Evolutionary conservation across 1,139 yeast genomes (phyloP), one percentile per base, ranked within the genome.

Genomic region (Keqinozyma sinolaborantium): DNA sequence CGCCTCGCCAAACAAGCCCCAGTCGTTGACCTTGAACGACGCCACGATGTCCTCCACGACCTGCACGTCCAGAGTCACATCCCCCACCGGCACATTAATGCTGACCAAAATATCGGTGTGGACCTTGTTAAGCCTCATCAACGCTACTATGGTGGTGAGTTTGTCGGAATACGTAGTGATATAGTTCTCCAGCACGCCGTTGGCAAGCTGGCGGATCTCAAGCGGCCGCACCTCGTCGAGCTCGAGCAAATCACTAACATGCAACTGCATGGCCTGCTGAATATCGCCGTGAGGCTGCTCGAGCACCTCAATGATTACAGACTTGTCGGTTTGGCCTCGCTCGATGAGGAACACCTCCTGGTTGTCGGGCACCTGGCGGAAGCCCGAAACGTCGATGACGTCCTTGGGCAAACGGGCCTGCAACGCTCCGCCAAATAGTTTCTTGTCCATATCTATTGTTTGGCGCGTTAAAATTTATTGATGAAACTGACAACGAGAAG

Each of bases 281-380:
- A 66, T 61, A 10, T 58, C 59, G 0, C 48, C 46, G 0, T 48
- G 54, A 0, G 65, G 73, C 25, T 59, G 50, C 50, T 87, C 94
- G 45, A 86, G 57, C 14, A 88, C 58, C 46, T 88, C 96, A 25
- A 87, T 56, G 12, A 87, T 80, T 10, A 87, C 51, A 11, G 90
- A 74, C 41, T 75, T 79, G 37, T 82, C 79, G 34, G 64, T 57
- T 13, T 49, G 48, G 1, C 57, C 50, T 31, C 58, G 59, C 35
- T 63, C 70, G 47, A 44, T 28, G 14, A 86, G 73, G 50, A 73
- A 88, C 18, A 86, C 95, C 52, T 88, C 97, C 51, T 88, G 96
- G 2, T 85, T 79, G 48, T 88, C 95, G 0, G 97, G 96, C 2
- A 88, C 77, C 40, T 84, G 85, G 36, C 97, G 65, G 32, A 87